A percentile compares a stretch with the other conserved stretches of the same genome.
Evolutionary conservation across 495 filamentous ascomycete species (phyloP).

Genomic region (Penicillium bovifimosum): DNA sequence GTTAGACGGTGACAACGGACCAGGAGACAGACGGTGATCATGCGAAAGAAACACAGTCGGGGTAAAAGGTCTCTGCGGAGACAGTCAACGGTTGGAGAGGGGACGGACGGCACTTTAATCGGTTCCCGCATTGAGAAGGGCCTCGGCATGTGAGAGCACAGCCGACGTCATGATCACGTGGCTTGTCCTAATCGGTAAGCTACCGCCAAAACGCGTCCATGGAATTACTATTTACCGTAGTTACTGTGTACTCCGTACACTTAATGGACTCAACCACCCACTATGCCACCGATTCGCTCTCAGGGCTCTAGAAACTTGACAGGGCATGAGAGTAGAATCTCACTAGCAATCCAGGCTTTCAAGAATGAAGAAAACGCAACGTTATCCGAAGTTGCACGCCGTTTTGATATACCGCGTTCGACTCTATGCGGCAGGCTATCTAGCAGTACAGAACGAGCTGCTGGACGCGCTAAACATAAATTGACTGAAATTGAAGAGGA

Average conservation of each 20-base stretch:
- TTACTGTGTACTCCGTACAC: no score
- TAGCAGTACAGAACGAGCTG: background rate
- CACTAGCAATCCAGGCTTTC: background rate
- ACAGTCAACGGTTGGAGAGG: slow-evolving; percentile 2
- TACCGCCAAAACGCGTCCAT: no score
- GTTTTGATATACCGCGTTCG: background rate
- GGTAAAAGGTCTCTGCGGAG: slow-evolving; percentile 3
- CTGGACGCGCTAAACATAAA: background rate
- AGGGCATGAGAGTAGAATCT: background rate
- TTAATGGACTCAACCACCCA: no score
- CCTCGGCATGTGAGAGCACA: slow-evolving; percentile 43
- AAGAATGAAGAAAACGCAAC: background rate
- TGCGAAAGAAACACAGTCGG: slow-evolving; percentile 7
- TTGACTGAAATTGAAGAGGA: background rate
- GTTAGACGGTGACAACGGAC: slow-evolving; percentile 10
- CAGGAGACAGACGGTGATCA: slow-evolving; percentile 1
- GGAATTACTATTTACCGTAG: no score
- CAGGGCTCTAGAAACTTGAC: background rate
- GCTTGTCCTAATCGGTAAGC: no score
- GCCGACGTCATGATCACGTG: slow-evolving; percentile 44
- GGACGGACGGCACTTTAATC: slow-evolving; percentile 30
- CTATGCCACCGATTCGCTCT: background rate
- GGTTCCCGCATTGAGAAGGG: slow-evolving; percentile 25
- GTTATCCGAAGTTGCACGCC: background rate
- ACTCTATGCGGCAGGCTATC: background rate